Evolutionary conservation across 768 basidiomycete species (phyloP).

Genomic region (Thelephora ganbajun): DNA sequence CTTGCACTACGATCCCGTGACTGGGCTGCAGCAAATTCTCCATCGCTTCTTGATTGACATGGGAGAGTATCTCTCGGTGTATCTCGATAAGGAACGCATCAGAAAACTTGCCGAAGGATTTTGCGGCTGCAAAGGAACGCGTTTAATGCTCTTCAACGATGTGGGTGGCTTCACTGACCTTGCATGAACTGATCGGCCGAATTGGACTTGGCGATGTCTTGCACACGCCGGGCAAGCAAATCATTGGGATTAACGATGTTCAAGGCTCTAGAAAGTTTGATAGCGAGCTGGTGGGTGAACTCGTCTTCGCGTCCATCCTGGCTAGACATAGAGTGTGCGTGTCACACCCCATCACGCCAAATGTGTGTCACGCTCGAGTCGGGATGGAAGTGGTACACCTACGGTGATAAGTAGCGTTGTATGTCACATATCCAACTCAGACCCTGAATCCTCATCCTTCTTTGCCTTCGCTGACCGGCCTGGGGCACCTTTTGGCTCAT

Average conservation of each 20-base stretch:
- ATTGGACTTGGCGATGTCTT: slow-evolving; percentile 67
- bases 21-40: slow-evolving; percentile 36
- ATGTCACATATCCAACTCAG: slow-evolving; percentile 46
- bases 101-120: slow-evolving; percentile 77
- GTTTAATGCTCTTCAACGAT: not conserved
- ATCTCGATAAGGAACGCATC: slow-evolving; percentile 65
- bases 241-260: slow-evolving; percentile 79
- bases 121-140: slow-evolving; percentile 37
- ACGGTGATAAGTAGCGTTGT: not conserved
- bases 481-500: too few relatives aligned
- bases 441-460: slow-evolving; percentile 61
- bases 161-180: slow-evolving; percentile 28
- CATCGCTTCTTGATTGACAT: slow-evolving; percentile 49
- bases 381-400: too few relatives aligned
- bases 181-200: slow-evolving; percentile 47
- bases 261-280: slow-evolving; percentile 68
- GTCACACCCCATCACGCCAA: not conserved
- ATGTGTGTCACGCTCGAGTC: too few relatives aligned
- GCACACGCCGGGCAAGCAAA: slow-evolving; percentile 62
- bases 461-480: slow-evolving; percentile 10
- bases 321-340: not conserved
- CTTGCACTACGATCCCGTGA: slow-evolving; percentile 64
- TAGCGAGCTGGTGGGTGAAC: slow-evolving; percentile 58
- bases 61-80: slow-evolving; percentile 65
- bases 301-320: slow-evolving; percentile 16